Conservation (phyloP, 2,329 filamentous ascomycete species). For the Ophiosphaerella narmari region DNA sequence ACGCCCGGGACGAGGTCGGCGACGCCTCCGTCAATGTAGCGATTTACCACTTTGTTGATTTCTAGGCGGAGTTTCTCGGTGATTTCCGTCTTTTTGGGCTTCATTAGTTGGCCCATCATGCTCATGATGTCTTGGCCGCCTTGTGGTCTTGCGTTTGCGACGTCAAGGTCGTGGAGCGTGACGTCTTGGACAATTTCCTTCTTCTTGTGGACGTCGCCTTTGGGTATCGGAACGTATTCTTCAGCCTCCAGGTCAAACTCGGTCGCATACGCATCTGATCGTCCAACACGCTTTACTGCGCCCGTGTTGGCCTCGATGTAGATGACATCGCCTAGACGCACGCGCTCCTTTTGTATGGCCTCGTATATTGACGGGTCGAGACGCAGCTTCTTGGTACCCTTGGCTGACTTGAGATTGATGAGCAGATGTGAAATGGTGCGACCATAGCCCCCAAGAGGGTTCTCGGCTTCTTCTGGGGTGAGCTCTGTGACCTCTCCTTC, state of each 20-base stretch:
- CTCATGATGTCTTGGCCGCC: slow-evolving; percentile 99
- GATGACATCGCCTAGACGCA: slow-evolving; percentile 94
- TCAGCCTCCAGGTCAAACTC: slow-evolving; percentile 99
- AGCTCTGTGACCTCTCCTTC: slow-evolving; percentile 98
- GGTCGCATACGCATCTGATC: slow-evolving; percentile 95
- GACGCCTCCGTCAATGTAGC: slow-evolving; percentile 98
- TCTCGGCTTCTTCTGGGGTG: slow-evolving; percentile 96
- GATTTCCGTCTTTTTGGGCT: slow-evolving; percentile 99
- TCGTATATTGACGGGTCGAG: slow-evolving; percentile 99
- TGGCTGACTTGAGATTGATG: slow-evolving; percentile 92
- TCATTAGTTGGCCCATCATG: slow-evolving; percentile 99
- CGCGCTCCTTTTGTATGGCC: slow-evolving; percentile 97
- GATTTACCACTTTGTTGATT: slow-evolving; percentile 99
- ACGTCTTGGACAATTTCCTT: slow-evolving; percentile 99
- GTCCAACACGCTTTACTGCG: slow-evolving; percentile 93
- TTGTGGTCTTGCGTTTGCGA: slow-evolving; percentile 92
- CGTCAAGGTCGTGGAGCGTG: slow-evolving; percentile 92
- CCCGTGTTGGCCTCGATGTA: slow-evolving; percentile 99
- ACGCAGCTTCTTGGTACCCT: slow-evolving; percentile 96
- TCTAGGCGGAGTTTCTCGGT: slow-evolving; percentile 94
- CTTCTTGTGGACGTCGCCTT: slow-evolving; percentile 99
- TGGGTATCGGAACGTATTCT: slow-evolving; percentile 98
- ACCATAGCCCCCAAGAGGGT: slow-evolving; percentile 93
- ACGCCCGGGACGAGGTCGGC: slow-evolving; percentile 98
- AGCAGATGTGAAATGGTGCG: slow-evolving; percentile 96